A percentile compares a stretch with the other conserved stretches of the same genome.
phyloP scores from a whole-genome alignment of 2,329 filamentous ascomycete genomes.

The Fusarium oligoseptatum region DNA sequence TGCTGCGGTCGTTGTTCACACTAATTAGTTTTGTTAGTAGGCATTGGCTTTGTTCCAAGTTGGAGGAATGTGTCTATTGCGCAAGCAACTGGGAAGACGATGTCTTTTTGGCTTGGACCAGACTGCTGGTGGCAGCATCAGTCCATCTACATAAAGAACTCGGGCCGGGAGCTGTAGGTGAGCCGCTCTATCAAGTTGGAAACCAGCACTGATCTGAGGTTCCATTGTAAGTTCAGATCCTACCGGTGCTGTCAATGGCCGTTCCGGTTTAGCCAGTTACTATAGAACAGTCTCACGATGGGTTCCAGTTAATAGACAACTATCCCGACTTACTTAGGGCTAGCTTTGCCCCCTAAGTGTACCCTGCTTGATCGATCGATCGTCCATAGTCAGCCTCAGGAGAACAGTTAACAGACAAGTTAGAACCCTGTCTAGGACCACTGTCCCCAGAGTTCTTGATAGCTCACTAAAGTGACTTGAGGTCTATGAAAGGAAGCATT shows the following conservation, averaged over 20 bases:
- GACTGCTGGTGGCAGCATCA: not conserved
- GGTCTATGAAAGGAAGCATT: not conserved
- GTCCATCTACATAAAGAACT: not conserved
- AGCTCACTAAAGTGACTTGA: not conserved
- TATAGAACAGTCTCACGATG: not conserved
- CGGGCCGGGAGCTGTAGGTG: not conserved
- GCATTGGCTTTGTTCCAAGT: not conserved
- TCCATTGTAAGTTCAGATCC: not conserved
- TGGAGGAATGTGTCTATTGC: not conserved
- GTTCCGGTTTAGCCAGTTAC: not conserved
- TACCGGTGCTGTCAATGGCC: not conserved
- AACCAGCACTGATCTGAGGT: too few relatives aligned
- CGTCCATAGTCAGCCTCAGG: not conserved
- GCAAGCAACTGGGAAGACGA: not conserved
- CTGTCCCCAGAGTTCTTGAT: not conserved
- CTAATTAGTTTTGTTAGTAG: not conserved
- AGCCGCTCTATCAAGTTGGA: not conserved
- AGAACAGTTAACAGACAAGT: not conserved
- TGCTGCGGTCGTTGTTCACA: not conserved
- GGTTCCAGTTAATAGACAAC: not conserved
- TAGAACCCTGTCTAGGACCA: not conserved
- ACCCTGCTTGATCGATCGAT: fast-evolving
- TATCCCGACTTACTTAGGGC: not conserved
- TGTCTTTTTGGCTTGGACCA: not conserved
- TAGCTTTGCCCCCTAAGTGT: not conserved